Conservation (phyloP, 306 rosid species). For the Hippophae tibetana region DNA sequence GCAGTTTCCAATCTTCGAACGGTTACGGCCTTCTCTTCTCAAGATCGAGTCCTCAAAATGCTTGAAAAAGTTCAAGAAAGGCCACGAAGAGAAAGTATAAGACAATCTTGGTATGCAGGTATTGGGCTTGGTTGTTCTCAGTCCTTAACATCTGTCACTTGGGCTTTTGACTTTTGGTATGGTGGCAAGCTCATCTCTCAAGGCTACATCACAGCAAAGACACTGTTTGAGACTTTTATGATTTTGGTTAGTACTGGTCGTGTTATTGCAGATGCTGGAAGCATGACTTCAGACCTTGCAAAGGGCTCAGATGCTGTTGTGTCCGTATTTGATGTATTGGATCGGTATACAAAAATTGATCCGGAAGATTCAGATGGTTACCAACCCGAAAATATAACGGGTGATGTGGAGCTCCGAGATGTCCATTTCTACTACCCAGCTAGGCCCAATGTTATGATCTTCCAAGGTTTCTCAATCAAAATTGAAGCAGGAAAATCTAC, state of each 20-base stretch:
- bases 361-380: constrained; percentile 14
- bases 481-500: not conserved
- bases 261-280: constrained; percentile 24
- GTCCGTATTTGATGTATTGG: constrained; percentile 22
- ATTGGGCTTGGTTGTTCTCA: constrained; percentile 27
- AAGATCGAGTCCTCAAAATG: constrained; percentile 23
- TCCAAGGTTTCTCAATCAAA: not conserved
- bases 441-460: not conserved
- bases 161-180: constrained; percentile 31
- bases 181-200: constrained; percentile 27
- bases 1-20: constrained; percentile 32
- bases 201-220: constrained; percentile 13
- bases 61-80: constrained; percentile 23
- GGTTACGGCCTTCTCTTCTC: constrained; percentile 39
- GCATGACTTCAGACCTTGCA: constrained; percentile 21
- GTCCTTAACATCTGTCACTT: constrained; percentile 8
- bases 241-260: constrained; percentile 26
- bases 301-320: constrained; percentile 24
- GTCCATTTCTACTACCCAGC: not conserved
- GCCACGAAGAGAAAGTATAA: constrained; percentile 22
- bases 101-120: constrained; percentile 35
- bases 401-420: constrained; percentile 17
- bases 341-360: constrained; percentile 20
- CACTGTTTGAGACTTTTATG: constrained; percentile 23
- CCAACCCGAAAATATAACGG: constrained; percentile 13